phyloP scores from a whole-genome alignment of 495 filamentous ascomycete genomes.

The Mytilinidion resinicola region DNA sequence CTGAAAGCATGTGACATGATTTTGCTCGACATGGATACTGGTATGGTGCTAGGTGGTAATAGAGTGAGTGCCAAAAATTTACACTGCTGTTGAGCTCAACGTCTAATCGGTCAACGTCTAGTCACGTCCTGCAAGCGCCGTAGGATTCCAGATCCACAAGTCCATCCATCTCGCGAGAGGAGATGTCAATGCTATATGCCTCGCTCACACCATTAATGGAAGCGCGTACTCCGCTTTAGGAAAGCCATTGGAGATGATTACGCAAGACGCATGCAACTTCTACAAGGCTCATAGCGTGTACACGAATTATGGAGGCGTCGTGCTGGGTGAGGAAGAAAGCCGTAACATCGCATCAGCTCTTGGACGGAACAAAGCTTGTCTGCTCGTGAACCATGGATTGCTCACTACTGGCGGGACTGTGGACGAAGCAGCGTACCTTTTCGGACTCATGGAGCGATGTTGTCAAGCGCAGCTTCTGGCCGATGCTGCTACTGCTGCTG shows the following conservation, averaged over 20 bases:
- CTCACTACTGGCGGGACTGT: constrained; percentile 3
- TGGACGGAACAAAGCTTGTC: constrained; percentile 34
- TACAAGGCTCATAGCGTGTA: constrained; percentile 49
- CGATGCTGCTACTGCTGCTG: not conserved
- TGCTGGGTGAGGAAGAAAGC: constrained; percentile 47
- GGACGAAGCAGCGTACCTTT: constrained; percentile 1
- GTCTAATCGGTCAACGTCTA: not conserved
- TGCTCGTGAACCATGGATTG: constrained; percentile 46
- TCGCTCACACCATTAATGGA: constrained; percentile 45
- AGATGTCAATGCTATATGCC: constrained; percentile 47
- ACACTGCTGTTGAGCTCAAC: not conserved
- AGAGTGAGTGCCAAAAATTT: not conserved
- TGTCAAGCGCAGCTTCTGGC: constrained; percentile 3
- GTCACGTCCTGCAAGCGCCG: not conserved
- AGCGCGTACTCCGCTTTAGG: constrained; percentile 47
- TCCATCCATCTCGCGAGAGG: constrained; percentile 47
- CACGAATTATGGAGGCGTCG: constrained; percentile 50
- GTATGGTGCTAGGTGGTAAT: constrained; percentile 47
- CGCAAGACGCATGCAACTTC: constrained; percentile 53
- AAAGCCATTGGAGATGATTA: constrained; percentile 45
- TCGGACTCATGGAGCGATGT: not conserved
- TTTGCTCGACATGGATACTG: constrained; percentile 37
- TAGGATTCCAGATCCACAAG: constrained; percentile 27
- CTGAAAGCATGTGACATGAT: constrained; percentile 48
- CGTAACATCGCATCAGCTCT: constrained; percentile 45